Evolutionary conservation across 495 filamentous ascomycete species (phyloP), one percentile per base, ranked within the genome.

Genomic region (Penicillium canariense): DNA sequence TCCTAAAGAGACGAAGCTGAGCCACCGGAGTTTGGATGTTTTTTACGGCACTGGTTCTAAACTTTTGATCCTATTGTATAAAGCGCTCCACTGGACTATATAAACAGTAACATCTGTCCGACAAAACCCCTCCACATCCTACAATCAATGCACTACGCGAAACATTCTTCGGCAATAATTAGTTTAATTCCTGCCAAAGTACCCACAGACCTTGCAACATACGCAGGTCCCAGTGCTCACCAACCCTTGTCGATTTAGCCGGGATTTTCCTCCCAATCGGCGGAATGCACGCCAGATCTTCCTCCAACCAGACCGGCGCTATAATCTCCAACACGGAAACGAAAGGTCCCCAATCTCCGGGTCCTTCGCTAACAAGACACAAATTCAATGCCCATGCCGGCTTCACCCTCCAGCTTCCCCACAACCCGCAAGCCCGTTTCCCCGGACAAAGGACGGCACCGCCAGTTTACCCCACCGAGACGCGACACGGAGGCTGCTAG

Each of bases 191-290:
- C 34, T 38, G 15, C 34, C 15, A 38, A 7, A 18, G 15, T 38
- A 5, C 15, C n/a, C 34, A 15, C 34, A 7, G 12, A 38, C 15
- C 34, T 10, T 43, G 39, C 22, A 0, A 43, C 14, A 46, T 46
- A 5, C 20, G 38, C 38, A 42, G 38, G 31, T 34, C 9, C 31
- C 36, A 48, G 20, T 22, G 6, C 18, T 15, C 18, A 10, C 31
- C 18, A 14, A 54, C 28, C 20, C 52, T 25, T 18, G 22, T 23
- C 10, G 38, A 54, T 59, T 57, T 62, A 53, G 50, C 62, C 59
- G 53, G 50, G 52, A 57, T 65, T 74, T 65, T 66, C 70, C 69
- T 62, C 56, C 66, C 66, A 71, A 68, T 69, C 71, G 65, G 70
- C 51, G 53, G 56, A 66, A 54, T 63, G 6, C 34, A 20, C 12